Conservation (phyloP, 2,329 filamentous ascomycete genomes). For the Lasiodiplodia citricola region DNA sequence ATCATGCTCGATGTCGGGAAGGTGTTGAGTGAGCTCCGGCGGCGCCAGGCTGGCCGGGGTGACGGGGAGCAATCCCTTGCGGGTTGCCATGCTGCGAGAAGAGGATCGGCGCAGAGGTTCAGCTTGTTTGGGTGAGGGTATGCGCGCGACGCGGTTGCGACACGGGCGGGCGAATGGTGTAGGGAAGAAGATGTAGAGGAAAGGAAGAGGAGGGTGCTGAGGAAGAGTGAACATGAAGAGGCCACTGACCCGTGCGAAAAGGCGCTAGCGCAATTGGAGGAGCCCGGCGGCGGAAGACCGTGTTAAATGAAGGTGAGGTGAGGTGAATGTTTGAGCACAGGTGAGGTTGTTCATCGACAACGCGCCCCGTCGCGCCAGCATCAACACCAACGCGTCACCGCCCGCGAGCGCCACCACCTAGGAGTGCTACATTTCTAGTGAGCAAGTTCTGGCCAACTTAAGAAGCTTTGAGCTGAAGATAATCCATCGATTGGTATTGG, state of each 20-base stretch:
- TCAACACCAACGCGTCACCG: background rate
- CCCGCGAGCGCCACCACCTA: background rate
- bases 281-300: background rate
- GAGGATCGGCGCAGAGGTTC: background rate
- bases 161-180: background rate
- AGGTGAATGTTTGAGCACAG: background rate
- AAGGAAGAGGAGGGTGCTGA: background rate
- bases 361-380: background rate
- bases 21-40: background rate
- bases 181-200: background rate
- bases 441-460: too few relatives aligned
- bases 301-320: background rate
- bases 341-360: background rate
- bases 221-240: background rate
- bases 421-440: background rate
- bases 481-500: conserved; percentile 15
- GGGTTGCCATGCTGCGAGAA: background rate
- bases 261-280: background rate
- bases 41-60: background rate
- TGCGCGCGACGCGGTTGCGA: background rate
- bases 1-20: background rate
- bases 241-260: background rate
- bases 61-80: conserved; percentile 1
- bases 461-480: background rate
- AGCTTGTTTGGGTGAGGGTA: background rate